A percentile compares a stretch with the other conserved stretches of the same genome.
These are phyloP conservation scores for Penicillium cosmopolitanum DNA, from an alignment of 495 filamentous ascomycete genomes.

Conservation along the genomic window DNA sequence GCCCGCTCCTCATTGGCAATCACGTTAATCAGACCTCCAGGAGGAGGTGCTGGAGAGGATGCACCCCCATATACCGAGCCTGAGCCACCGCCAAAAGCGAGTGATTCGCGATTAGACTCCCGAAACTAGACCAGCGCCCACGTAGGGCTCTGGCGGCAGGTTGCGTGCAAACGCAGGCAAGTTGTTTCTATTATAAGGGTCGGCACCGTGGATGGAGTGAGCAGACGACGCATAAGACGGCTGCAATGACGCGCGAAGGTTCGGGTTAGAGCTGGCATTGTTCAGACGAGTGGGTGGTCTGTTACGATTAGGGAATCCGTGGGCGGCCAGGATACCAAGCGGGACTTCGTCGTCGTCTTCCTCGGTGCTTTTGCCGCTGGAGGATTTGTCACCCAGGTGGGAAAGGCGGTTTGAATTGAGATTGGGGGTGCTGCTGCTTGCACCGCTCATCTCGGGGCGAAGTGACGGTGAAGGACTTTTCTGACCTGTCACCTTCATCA, in stretches of 20 bases:
- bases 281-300: conserved; percentile 74
- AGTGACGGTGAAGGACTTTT: conserved; percentile 48
- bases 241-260: conserved; percentile 46
- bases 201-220: conserved; percentile 38
- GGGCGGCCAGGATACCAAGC: conserved; percentile 83
- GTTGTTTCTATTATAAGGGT: conserved; percentile 46
- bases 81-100: conserved; percentile 67
- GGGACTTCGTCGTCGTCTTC: conserved; percentile 90
- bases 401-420: conserved; percentile 34
- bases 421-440: conserved; percentile 51
- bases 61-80: conserved; percentile 57
- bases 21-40: conserved; percentile 84
- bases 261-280: conserved; percentile 63
- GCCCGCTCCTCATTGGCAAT: conserved; percentile 85
- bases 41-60: conserved; percentile 41
- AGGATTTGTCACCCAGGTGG: conserved; percentile 40
- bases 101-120: conserved; percentile 72
- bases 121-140: conserved; percentile 79
- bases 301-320: conserved; percentile 87
- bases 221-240: conserved; percentile 42
- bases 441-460: conserved; percentile 44
- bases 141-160: conserved; percentile 87
- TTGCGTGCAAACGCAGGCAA: conserved; percentile 86
- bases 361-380: conserved; percentile 53
- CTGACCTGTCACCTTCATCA: conserved; percentile 95